Conservation (phyloP, 345 rosid species). For the Dovyalis caffra region DNA sequence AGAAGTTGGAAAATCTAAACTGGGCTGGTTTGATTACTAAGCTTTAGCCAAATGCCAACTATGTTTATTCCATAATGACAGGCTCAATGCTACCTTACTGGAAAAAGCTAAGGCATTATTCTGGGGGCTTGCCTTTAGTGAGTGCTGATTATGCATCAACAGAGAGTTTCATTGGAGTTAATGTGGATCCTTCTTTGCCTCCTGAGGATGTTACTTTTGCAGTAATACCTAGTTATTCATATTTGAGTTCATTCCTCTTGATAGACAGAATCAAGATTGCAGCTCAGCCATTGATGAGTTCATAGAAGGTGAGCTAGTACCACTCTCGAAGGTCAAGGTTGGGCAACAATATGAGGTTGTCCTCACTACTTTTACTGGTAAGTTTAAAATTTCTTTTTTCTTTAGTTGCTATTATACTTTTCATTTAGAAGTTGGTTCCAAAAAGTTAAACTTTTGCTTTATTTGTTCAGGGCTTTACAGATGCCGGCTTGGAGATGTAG, state of each 20-base stretch:
- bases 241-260: slow-evolving; percentile 86
- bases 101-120: slow-evolving; percentile 72
- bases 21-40: slow-evolving; percentile 62
- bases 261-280: slow-evolving; percentile 45
- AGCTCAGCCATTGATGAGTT: slow-evolving; percentile 46
- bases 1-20: slow-evolving; percentile 39
- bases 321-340: slow-evolving; percentile 67
- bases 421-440: neutral
- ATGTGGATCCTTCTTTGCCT: slow-evolving; percentile 65
- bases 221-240: slow-evolving; percentile 77
- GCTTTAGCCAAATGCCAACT: slow-evolving; percentile 89
- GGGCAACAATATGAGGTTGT: slow-evolving; percentile 85
- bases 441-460: neutral
- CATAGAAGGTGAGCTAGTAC: slow-evolving; percentile 70
- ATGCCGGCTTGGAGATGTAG: slow-evolving; percentile 84
- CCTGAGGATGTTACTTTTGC: slow-evolving; percentile 81
- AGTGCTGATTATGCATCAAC: slow-evolving; percentile 93
- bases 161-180: slow-evolving; percentile 95
- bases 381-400: neutral
- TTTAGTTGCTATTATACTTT: neutral
- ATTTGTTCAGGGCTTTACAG: slow-evolving; percentile 63
- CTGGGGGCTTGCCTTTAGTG: slow-evolving; percentile 64
- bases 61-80: slow-evolving; percentile 89
- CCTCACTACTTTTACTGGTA: slow-evolving; percentile 96
- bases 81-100: slow-evolving; percentile 85